These are phyloP conservation scores for Leccinum subfulvum DNA, from an alignment of 1,284 basidiomycete genomes.

Conservation along the genomic window DNA sequence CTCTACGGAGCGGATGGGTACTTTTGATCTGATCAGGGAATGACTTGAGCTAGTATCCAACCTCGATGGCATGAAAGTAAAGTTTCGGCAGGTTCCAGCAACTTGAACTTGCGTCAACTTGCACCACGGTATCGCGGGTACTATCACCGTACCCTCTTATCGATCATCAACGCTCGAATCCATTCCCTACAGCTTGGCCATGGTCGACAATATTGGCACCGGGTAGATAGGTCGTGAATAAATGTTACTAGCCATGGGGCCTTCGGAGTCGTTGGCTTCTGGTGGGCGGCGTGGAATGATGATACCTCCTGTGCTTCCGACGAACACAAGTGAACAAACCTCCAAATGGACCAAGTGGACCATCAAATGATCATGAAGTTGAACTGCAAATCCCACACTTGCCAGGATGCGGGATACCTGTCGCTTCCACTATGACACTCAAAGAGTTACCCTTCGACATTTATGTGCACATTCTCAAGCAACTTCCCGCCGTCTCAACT, in stretches of 20 bases:
- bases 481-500: conserved; percentile 25
- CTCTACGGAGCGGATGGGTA: too few relatives aligned
- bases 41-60: too few relatives aligned
- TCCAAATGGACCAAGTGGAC: neutral
- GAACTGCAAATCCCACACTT: neutral
- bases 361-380: neutral
- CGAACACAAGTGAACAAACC: neutral
- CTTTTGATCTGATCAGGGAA: too few relatives aligned
- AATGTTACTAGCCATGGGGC: neutral
- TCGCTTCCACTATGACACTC: conserved; percentile 20
- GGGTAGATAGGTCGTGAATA: neutral
- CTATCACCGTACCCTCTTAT: neutral
- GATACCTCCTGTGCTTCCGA: neutral
- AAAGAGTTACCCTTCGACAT: conserved; percentile 32
- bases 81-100: neutral
- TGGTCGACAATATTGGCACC: neutral
- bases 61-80: neutral
- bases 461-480: conserved; percentile 31
- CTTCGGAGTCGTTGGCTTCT: neutral
- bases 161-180: neutral
- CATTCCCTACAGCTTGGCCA: neutral
- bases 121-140: too few relatives aligned
- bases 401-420: neutral
- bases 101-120: too few relatives aligned
- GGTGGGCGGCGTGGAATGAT: neutral